phyloP scores from a whole-genome alignment of 345 rosid genomes.

The Gossypium sturtianum region DNA sequence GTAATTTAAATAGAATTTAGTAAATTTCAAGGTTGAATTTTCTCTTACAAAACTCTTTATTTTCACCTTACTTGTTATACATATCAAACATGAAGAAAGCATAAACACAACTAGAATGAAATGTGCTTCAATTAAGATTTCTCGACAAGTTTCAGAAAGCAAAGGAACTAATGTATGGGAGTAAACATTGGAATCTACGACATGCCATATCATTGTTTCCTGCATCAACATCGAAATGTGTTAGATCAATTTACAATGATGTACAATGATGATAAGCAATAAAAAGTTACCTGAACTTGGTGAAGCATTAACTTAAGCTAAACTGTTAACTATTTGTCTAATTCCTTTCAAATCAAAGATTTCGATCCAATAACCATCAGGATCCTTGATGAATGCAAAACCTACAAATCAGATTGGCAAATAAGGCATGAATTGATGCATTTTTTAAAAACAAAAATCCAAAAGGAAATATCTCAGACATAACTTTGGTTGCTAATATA shows the following conservation, averaged over 20 bases:
- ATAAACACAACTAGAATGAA: background rate
- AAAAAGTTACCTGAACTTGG: slow-evolving; percentile 8
- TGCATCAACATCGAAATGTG: background rate
- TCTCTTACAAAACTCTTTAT: background rate
- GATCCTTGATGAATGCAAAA: slow-evolving; percentile 92
- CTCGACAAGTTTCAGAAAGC: background rate
- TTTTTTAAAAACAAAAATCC: too few relatives aligned
- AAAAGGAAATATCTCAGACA: background rate
- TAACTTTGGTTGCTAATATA: background rate
- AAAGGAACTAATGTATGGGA: background rate
- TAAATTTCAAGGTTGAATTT: background rate
- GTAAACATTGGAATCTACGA: background rate
- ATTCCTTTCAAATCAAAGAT: slow-evolving; percentile 77
- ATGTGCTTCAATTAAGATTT: background rate
- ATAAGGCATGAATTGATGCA: background rate
- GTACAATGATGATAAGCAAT: background rate
- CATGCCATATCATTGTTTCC: background rate
- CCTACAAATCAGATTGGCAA: slow-evolving; percentile 34
- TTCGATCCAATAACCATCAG: slow-evolving; percentile 98
- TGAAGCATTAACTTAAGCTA: slow-evolving; percentile 32
- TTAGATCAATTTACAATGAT: background rate
- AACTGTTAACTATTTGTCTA: slow-evolving; percentile 25
- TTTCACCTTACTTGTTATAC: background rate
- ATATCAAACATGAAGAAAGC: background rate
- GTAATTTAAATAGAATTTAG: background rate